phyloP scores from a whole-genome alignment of 2,329 filamentous ascomycete genomes.

The Ophiostoma novo-ulmi region DNA sequence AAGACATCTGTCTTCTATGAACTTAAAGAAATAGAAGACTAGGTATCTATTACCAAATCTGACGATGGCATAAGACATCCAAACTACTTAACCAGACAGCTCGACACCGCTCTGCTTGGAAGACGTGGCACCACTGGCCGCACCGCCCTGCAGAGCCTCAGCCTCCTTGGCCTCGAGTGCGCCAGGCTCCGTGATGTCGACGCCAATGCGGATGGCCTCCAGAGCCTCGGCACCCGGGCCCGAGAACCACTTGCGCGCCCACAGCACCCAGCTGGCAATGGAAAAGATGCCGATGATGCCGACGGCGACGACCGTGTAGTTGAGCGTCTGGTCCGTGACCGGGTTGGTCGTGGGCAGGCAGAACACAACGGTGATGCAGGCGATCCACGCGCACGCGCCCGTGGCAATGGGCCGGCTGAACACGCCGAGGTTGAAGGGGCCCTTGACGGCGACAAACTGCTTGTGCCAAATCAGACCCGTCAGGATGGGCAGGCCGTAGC shows the following conservation, averaged over 20 bases:
- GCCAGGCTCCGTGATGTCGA: slow-evolving; percentile 45
- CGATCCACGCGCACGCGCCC: slow-evolving; percentile 48
- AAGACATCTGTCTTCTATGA: neutral
- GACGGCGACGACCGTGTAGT: slow-evolving; percentile 56
- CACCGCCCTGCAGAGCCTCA: slow-evolving; percentile 23
- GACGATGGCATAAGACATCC: neutral
- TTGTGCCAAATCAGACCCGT: slow-evolving; percentile 48
- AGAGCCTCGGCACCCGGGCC: slow-evolving; percentile 51
- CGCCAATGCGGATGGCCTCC: slow-evolving; percentile 44
- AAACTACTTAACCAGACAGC: neutral
- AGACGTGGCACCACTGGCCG: neutral
- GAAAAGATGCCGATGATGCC: slow-evolving; percentile 50
- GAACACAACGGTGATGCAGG: slow-evolving; percentile 52
- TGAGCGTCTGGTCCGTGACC: slow-evolving; percentile 51
- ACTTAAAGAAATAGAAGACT: neutral
- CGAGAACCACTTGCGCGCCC: slow-evolving; percentile 51
- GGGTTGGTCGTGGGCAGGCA: slow-evolving; percentile 53
- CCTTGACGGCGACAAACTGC: slow-evolving; percentile 47
- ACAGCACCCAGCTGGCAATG: slow-evolving; percentile 46
- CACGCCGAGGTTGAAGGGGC: slow-evolving; percentile 49
- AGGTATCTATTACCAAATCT: neutral
- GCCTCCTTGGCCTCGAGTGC: slow-evolving; percentile 38
- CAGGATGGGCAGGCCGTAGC: slow-evolving; percentile 53
- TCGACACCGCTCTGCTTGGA: neutral
- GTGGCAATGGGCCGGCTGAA: slow-evolving; percentile 45